Evolutionary conservation across 169 alveolate species (phyloP), one percentile per base, ranked within the genome.

Genomic region (Condylostoma magnum): DNA sequence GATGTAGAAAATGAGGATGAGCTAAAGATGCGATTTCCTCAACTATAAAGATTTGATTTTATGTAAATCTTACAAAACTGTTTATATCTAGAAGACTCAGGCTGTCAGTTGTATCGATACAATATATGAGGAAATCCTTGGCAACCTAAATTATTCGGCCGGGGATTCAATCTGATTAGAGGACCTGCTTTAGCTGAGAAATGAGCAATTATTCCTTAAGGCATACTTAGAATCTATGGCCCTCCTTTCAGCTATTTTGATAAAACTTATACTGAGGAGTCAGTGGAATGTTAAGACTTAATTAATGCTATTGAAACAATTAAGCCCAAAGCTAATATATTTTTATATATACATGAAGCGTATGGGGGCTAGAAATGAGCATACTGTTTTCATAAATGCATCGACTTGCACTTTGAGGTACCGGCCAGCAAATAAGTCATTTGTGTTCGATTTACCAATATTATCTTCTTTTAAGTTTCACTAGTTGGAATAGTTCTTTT

Each of bases 11-110:
- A 50, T 10, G 36, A 73, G 25, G 37, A 38, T 4, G 30, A 18
- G 25, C 22, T 18, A 10, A 1, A 46, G 34, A 54, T 28, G 25
- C 15, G 34, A n/a, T 28, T 28, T 30, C 28, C 22, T 27, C 20
- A 12, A n/a, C 38, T 33, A 33, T 37, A 8, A 1, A 12, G 44
- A 54, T 31, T 15, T 25, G 20, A 33, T 34, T 33, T 30, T 10
- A 2, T 30, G 15, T 18, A 3, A 41, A 4, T 38, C 28, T 25
- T 57, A 15, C 0, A n/a, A 22, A 37, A 54, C 28, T 50, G 75
- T n/a, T 43, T 51, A n/a, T 77, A 68, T 77, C 57, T 77, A 47
- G 84, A 77, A 30, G 71, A 77, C 38, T 44, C 6, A 6, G 33
- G 31, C 18, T 63, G n/a, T 6, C 4, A 22, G 10, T n/a, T 55